Base-by-base conservation (phyloP, 768 basidiomycete genomes). In the Naganishia friedmannii region DNA sequence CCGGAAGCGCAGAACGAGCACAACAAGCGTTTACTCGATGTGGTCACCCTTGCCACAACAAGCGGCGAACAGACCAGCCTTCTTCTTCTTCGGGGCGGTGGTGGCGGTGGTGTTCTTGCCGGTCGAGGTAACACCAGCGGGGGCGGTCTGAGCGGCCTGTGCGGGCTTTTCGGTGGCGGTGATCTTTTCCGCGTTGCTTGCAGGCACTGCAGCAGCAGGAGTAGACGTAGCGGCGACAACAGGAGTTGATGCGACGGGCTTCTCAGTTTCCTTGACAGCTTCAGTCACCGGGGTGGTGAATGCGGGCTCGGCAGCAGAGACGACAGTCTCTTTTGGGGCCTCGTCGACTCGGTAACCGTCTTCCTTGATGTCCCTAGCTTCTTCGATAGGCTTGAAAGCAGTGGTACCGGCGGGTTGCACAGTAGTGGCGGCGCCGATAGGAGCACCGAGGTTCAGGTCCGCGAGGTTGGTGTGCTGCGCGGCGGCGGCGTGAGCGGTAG, bases 31-130 rank as follows among this genome's bases (percentile, higher is more conserved):
- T 34, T 70, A 70, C 48, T 70, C 69, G 51, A 70, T 63, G 45
- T 57, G 48, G 26, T 65, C 71, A 28, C 68, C 66, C 48, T 70
- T 73, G 19, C 70, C 74, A 53, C 74, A 75, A 58, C 74, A 75
- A 39, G 70, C 67, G 53, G 67, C 67, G 65, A 75, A 73, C 31
- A 72, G 68, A 4, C 73, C 73, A 51, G 63, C 67, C 71, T 71
- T 51, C 37, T 53, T 73, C 68, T 71, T 72, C 70, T 75, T 74
- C 19, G 54, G 68, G 42, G 42, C 42, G 15, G 60, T 26, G 42
- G 42, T 13, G 15, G 60, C 39, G 34, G 60, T 63, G 26, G 60
- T 63, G 39, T 63, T 63, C 60, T 63, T 63, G 39, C 60, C 42
- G 23, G 60, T 63, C 26, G 60, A 63, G 19, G 48, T 42, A 21